Evolutionary conservation across 768 basidiomycete species (phyloP).

Genomic region (Lactarius sanguifluus): DNA sequence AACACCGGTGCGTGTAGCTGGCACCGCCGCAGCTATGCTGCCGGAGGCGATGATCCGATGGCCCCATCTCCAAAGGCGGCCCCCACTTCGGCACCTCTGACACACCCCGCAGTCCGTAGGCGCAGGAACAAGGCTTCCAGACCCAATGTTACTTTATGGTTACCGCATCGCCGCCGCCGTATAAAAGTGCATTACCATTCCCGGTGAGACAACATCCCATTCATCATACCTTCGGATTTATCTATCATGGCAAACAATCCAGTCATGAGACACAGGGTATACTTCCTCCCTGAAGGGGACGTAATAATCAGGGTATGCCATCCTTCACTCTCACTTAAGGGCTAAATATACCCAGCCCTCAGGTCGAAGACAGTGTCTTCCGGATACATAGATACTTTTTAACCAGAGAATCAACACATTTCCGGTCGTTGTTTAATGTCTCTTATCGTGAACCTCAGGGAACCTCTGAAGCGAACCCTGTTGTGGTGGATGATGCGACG

Average conservation of each 20-base stretch:
- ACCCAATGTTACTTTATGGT: not conserved
- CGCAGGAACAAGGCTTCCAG: not conserved
- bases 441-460: conserved; percentile 33
- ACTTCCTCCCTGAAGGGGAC: not conserved
- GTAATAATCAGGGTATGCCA: not conserved
- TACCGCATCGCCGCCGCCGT: not conserved
- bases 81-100: not conserved
- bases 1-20: not conserved
- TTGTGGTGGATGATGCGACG: conserved; percentile 32
- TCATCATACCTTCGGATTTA: not conserved
- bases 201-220: not conserved
- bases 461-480: conserved; percentile 35
- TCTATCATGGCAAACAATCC: not conserved
- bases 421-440: conserved; percentile 35
- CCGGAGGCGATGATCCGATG: conserved; percentile 1
- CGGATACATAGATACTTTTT: conserved; percentile 64
- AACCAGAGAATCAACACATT: conserved; percentile 55
- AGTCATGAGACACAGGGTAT: accelerated
- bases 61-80: not conserved
- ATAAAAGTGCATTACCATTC: not conserved
- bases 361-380: conserved; percentile 60
- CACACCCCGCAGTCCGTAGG: not conserved
- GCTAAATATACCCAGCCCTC: not conserved
- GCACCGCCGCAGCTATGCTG: conserved; percentile 12
- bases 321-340: not conserved